Conservation (phyloP, 2,329 filamentous ascomycete species). For the Diaporthe humulicola region DNA sequence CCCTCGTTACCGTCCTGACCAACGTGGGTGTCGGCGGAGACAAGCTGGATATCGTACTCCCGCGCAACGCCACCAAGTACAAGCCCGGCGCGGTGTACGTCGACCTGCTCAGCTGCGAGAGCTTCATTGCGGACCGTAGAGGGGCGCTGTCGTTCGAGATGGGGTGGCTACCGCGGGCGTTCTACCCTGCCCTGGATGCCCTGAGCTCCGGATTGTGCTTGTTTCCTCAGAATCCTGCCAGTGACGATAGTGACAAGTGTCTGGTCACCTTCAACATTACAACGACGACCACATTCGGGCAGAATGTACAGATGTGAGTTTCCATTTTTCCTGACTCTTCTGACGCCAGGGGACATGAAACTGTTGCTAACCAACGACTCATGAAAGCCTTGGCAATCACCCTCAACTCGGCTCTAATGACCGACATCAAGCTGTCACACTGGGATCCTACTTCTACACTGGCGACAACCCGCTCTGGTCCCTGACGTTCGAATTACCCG, state of each 20-base stretch:
- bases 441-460: not conserved
- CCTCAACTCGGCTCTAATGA: slow-evolving; percentile 5
- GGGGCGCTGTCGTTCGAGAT: slow-evolving; percentile 6
- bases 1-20: slow-evolving; percentile 14
- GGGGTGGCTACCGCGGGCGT: not conserved
- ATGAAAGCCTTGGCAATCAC: not conserved
- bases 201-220: not conserved
- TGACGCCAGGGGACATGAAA: rapidly evolving
- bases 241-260: not conserved
- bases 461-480: slow-evolving; percentile 10
- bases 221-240: not conserved
- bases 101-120: slow-evolving; percentile 31
- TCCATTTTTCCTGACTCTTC: not conserved
- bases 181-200: slow-evolving; percentile 1
- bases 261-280: slow-evolving; percentile 15
- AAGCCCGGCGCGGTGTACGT: not conserved
- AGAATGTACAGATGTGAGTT: slow-evolving; percentile 15
- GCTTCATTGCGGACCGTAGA: not conserved
- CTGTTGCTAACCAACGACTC: not conserved
- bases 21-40: slow-evolving; percentile 15
- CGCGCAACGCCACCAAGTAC: slow-evolving; percentile 5
- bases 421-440: slow-evolving; percentile 7
- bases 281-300: not conserved
- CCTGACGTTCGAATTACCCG: not conserved
- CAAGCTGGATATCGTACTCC: not conserved